Evolutionary conservation across 495 filamentous ascomycete genomes (phyloP).

Genomic region (Aspergillus coremiiformis): DNA sequence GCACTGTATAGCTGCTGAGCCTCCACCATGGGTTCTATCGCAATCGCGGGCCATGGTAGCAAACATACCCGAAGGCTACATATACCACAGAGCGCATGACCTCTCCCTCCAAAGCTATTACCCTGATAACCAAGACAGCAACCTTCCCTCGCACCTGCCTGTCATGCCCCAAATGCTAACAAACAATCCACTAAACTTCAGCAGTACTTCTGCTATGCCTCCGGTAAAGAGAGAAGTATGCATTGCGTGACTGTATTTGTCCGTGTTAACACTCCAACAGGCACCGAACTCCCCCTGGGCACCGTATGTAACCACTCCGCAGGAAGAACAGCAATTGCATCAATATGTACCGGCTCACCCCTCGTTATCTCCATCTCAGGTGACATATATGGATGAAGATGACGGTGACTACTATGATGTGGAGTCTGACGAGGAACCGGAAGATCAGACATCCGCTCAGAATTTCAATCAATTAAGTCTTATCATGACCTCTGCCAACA

Average conservation of each 20-base stretch:
- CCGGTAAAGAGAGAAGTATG: not conserved
- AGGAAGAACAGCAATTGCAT: conserved; percentile 6
- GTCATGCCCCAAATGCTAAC: not conserved
- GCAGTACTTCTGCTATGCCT: not conserved
- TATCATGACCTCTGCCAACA: conserved; percentile 43
- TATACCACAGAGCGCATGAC: not conserved
- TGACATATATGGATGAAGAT: conserved; percentile 40
- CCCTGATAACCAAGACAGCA: not conserved
- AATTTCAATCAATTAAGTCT: conserved; percentile 43
- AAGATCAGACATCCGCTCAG: conserved; percentile 45
- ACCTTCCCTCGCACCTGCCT: not conserved
- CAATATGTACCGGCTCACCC: not conserved
- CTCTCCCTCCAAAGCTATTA: not conserved
- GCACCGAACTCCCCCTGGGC: not conserved
- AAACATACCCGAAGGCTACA: not conserved
- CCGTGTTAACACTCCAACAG: not conserved
- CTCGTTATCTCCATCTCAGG: conserved; percentile 11
- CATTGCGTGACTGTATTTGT: not conserved
- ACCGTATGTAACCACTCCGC: not conserved
- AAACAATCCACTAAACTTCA: not conserved
- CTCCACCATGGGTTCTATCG: not conserved
- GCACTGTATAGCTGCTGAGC: not conserved
- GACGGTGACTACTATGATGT: conserved; percentile 57
- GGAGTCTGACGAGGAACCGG: conserved; percentile 61
- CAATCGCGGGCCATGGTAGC: not conserved